These are phyloP conservation scores for Leptodermis oblonga DNA, from an alignment of 257 asterid genomes.

Conservation along the genomic window DNA sequence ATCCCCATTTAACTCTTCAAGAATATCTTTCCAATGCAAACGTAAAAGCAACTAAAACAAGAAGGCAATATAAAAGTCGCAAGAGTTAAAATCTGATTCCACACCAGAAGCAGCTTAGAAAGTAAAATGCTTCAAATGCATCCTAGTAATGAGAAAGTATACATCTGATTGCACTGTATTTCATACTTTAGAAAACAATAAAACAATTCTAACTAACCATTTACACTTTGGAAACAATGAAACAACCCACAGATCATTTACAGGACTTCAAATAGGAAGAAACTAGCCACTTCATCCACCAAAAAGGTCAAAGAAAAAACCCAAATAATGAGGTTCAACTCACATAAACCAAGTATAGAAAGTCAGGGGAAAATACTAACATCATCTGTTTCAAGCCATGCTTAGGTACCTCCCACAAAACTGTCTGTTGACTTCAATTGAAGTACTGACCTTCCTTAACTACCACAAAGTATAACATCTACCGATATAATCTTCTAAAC, in stretches of 20 bases:
- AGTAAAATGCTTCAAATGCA: conserved; percentile 5
- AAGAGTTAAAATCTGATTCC: not conserved
- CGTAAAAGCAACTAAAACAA: not conserved
- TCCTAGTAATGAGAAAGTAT: not conserved
- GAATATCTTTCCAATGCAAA: not conserved
- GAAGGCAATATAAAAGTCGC: not conserved
- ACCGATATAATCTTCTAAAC: not conserved
- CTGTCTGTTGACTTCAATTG: conserved; percentile 8
- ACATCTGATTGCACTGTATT: not conserved
- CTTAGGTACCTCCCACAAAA: conserved; percentile 20
- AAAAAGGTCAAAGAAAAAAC: not conserved
- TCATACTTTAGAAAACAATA: no score
- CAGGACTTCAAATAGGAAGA: not conserved
- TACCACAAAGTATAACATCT: not conserved
- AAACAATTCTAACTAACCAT: not conserved
- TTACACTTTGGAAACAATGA: not conserved
- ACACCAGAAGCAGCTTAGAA: no score
- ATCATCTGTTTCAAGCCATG: conserved; percentile 6
- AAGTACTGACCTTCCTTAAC: not conserved
- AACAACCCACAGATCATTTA: not conserved
- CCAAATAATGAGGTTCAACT: not conserved
- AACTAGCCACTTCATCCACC: not conserved
- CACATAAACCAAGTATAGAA: not conserved
- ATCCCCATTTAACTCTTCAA: not conserved
- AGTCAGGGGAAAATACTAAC: not conserved